Conservation (phyloP, 2,329 filamentous ascomycete genomes). For the Domatiomyces globalis region DNA sequence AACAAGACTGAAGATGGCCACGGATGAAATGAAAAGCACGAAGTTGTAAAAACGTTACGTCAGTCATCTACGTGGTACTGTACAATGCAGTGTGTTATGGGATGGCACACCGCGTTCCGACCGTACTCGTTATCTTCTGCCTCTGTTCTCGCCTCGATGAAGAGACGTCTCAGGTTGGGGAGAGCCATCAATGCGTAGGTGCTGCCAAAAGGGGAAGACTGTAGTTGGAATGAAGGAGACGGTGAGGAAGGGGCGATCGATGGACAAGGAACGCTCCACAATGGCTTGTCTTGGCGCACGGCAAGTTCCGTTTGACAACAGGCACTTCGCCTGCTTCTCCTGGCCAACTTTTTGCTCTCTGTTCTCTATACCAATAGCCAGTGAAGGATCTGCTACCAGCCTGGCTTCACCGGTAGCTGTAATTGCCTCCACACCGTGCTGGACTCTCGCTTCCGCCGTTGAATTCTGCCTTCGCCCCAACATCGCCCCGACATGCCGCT, state of each 20-base stretch:
- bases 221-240: neutral
- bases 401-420: neutral
- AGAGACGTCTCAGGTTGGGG: conserved; percentile 87
- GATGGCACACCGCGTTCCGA: conserved; percentile 60
- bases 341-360: too few relatives aligned
- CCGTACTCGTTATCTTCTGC: conserved; percentile 91
- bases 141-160: conserved; percentile 85
- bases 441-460: neutral
- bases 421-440: neutral
- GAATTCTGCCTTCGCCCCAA: neutral
- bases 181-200: conserved; percentile 31
- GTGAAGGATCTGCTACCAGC: neutral
- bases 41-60: conserved; percentile 72
- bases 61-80: neutral
- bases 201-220: neutral
- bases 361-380: neutral
- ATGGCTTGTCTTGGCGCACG: too few relatives aligned
- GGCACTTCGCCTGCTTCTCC: too few relatives aligned
- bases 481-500: neutral
- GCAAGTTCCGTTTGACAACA: too few relatives aligned
- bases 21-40: conserved; percentile 89
- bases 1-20: conserved; percentile 83
- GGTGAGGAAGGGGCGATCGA: too few relatives aligned
- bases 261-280: too few relatives aligned
- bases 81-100: neutral